These are phyloP conservation scores for Populus hybrid DNA, from an alignment of 441 rosid genomes.

Conservation along the genomic window DNA sequence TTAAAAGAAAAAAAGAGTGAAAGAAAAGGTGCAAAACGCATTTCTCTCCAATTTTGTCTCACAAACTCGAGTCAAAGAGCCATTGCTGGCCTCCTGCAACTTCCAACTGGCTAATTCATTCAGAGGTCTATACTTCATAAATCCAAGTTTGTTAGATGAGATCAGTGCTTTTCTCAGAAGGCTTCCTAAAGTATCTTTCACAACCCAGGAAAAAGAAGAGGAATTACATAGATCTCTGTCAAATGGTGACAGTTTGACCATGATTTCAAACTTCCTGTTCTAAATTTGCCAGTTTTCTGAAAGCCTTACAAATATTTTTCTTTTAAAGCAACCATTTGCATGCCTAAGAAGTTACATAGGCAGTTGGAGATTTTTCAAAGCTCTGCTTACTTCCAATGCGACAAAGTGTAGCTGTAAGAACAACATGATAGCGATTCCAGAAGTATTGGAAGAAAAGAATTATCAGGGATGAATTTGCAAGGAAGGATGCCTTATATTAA, in stretches of 20 bases:
- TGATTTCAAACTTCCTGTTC: conserved; percentile 1
- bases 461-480: background rate
- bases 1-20: background rate
- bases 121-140: conserved; percentile 5
- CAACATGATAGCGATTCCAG: background rate
- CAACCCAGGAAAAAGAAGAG: background rate
- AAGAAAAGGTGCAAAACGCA: conserved; percentile 1
- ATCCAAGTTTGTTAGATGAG: background rate
- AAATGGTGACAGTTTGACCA: background rate
- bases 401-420: background rate
- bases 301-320: background rate
- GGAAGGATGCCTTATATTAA: background rate
- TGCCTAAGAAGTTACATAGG: background rate
- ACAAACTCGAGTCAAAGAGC: background rate
- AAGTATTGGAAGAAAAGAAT: background rate
- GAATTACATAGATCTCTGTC: background rate
- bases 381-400: background rate
- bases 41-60: background rate
- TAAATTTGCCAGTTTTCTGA: background rate
- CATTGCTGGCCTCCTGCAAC: background rate
- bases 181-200: background rate
- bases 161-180: conserved; percentile 2
- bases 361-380: background rate
- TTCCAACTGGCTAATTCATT: conserved; percentile 11
- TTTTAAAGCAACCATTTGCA: background rate